These are phyloP conservation scores for Erodium trifolium DNA, from an alignment of 441 rosid genomes.

Conservation along the genomic window DNA sequence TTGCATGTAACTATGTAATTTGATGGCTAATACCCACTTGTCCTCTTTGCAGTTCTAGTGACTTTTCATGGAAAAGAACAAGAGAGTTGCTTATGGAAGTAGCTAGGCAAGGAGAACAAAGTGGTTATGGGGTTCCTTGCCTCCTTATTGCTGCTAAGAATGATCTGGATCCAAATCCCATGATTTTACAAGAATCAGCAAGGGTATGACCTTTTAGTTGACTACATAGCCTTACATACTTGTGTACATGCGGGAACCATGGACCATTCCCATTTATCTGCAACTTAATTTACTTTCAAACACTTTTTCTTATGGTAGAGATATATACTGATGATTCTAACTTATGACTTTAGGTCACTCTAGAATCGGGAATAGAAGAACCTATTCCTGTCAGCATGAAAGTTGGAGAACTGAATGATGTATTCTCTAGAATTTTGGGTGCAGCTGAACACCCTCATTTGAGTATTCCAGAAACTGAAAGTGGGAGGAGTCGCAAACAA, in stretches of 20 bases:
- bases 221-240: constrained; percentile 1
- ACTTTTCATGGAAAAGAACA: constrained; percentile 60
- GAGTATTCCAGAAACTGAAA: constrained; percentile 64
- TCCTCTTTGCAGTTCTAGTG: constrained; percentile 46
- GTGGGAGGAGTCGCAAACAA: constrained; percentile 54
- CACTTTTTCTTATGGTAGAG: not conserved
- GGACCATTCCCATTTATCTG: not conserved
- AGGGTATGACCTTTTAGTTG: constrained; percentile 31
- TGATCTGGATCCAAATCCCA: constrained; percentile 53
- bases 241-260: not conserved
- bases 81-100: constrained; percentile 59
- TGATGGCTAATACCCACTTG: constrained; percentile 7
- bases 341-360: constrained; percentile 38
- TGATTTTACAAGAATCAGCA: constrained; percentile 55
- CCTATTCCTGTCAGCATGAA: constrained; percentile 51
- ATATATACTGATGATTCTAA: constrained; percentile 8
- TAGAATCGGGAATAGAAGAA: constrained; percentile 56
- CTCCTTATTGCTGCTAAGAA: constrained; percentile 66
- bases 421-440: constrained; percentile 39
- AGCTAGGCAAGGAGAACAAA: constrained; percentile 54
- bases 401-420: constrained; percentile 37
- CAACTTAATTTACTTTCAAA: not conserved
- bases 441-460: constrained; percentile 65
- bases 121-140: constrained; percentile 54
- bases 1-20: not conserved